These are phyloP conservation scores for Angophora floribunda DNA, from an alignment of 345 rosid genomes.

Conservation along the genomic window DNA sequence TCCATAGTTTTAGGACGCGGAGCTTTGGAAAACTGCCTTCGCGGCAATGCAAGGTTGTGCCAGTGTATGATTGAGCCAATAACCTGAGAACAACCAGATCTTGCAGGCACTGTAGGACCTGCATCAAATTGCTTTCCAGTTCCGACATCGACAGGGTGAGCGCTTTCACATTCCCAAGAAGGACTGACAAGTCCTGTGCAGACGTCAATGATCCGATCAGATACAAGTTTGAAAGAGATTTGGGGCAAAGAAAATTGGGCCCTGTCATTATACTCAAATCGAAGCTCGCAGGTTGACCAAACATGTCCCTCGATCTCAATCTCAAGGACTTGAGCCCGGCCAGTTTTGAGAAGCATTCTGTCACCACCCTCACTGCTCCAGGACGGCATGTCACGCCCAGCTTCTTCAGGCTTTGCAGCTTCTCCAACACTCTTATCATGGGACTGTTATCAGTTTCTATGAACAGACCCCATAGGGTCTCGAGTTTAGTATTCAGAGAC, in stretches of 20 bases:
- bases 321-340: constrained; percentile 6
- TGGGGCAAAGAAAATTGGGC: not conserved
- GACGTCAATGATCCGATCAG: constrained; percentile 10
- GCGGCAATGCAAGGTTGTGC: constrained; percentile 6
- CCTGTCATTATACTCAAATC: not conserved
- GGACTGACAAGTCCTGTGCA: not conserved
- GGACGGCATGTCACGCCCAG: constrained; percentile 20
- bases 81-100: constrained; percentile 15
- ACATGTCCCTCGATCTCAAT: constrained; percentile 17
- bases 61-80: constrained; percentile 10
- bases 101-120: not conserved
- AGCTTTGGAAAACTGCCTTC: constrained; percentile 4
- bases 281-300: constrained; percentile 7
- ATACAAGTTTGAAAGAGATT: constrained; percentile 12
- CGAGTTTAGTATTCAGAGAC: not conserved
- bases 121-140: constrained; percentile 7
- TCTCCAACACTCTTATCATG: not conserved
- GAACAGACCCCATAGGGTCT: constrained; percentile 16
- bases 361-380: not conserved
- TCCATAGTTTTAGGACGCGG: constrained; percentile 19
- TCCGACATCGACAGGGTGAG: constrained; percentile 23
- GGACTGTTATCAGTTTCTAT: not conserved
- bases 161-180: constrained; percentile 8
- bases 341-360: not conserved
- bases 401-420: constrained; percentile 5